Evolutionary conservation across 2,329 filamentous ascomycete species (phyloP).

Genomic region (Colletotrichum magnum): DNA sequence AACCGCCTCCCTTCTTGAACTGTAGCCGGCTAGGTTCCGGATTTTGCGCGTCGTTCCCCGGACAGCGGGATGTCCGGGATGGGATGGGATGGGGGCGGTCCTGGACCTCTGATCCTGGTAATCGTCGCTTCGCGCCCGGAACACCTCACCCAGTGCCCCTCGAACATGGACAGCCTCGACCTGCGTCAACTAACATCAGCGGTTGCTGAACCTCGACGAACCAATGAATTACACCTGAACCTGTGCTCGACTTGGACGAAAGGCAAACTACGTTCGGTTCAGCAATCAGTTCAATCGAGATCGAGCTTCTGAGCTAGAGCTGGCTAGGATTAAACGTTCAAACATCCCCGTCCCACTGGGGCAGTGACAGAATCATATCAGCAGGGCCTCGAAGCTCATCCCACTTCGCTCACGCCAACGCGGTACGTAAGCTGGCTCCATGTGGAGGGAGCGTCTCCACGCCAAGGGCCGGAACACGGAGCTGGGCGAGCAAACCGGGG

Average conservation of each 20-base stretch:
- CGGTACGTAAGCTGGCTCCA: conserved; percentile 11
- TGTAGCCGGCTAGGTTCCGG: conserved; percentile 6
- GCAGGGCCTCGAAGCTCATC: conserved; percentile 11
- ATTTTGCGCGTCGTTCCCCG: conserved; percentile 9
- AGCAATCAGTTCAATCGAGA: too few species aligned
- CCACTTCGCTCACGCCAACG: conserved; percentile 3
- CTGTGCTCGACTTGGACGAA: neutral
- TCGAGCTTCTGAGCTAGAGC: neutral
- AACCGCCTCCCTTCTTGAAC: conserved; percentile 7
- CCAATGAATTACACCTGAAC: neutral
- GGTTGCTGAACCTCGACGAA: neutral
- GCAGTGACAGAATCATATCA: conserved; percentile 4
- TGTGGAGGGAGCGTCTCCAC: conserved; percentile 32
- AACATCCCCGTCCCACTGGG: neutral
- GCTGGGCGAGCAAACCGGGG: conserved; percentile 36
- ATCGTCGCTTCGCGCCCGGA: conserved; percentile 3
- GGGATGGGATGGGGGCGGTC: conserved; percentile 1
- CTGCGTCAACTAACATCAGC: neutral
- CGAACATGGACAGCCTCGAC: neutral
- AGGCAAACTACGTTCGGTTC: too few species aligned
- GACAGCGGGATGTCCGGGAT: conserved; percentile 9
- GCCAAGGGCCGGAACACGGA: conserved; percentile 29
- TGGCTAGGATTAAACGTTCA: neutral
- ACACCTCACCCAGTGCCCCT: conserved; percentile 1
- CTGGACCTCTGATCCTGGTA: neutral